Evolutionary conservation across 768 basidiomycete genomes (phyloP).

Genomic region (Phylloporus sp.): DNA sequence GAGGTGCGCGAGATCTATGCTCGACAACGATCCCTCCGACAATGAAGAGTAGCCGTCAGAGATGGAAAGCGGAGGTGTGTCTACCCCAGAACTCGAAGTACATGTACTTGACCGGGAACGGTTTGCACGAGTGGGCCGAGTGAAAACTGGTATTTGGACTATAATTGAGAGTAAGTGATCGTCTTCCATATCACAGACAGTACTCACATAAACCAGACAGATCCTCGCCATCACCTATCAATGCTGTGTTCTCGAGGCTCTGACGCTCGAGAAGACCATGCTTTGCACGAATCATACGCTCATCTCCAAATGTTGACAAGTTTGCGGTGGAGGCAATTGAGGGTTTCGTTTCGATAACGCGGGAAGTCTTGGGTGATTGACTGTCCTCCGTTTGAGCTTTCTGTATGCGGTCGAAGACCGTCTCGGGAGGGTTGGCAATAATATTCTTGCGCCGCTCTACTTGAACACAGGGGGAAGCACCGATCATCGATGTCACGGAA

Average conservation of each 20-base stretch:
- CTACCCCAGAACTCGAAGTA: conserved; percentile 61
- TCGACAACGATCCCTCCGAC: conserved; percentile 72
- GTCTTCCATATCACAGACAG: background rate
- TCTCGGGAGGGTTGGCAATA: conserved; percentile 20
- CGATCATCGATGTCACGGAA: conserved; percentile 62
- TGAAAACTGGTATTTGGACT: conserved; percentile 58
- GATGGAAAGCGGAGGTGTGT: conserved; percentile 67
- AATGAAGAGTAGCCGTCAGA: conserved; percentile 64
- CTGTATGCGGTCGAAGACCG: conserved; percentile 37
- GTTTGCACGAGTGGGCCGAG: conserved; percentile 46
- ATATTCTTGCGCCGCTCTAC: conserved; percentile 61
- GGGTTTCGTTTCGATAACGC: conserved; percentile 52
- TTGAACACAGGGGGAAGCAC: conserved; percentile 66
- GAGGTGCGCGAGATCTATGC: conserved; percentile 67
- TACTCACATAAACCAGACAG: conserved; percentile 45
- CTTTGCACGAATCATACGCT: conserved; percentile 63
- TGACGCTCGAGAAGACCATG: conserved; percentile 60
- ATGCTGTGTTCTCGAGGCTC: conserved; percentile 62
- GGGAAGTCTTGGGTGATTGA: conserved; percentile 41
- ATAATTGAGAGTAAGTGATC: conserved; percentile 5
- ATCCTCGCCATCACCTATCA: conserved; percentile 68
- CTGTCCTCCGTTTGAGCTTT: conserved; percentile 6
- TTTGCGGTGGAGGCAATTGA: conserved; percentile 59
- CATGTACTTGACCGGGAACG: conserved; percentile 68
- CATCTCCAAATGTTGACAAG: conserved; percentile 62